Base-by-base conservation (phyloP, 495 filamentous ascomycete genomes). In the Aspergillus olivimuriae region DNA sequence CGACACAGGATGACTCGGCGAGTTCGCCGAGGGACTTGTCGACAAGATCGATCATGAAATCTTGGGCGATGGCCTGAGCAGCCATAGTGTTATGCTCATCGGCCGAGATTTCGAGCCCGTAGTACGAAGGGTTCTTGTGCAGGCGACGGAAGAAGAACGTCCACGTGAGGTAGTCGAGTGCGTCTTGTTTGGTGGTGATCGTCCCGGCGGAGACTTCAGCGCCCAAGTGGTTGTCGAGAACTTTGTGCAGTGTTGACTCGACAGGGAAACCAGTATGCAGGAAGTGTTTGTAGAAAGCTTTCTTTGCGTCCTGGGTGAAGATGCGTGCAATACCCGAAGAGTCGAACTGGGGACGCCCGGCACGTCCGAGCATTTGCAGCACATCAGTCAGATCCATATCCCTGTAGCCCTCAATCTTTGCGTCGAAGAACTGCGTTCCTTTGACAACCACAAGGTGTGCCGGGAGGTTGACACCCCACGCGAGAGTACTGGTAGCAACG, bases 221-320 rank as follows among this genome's bases (percentile, higher is more conserved):
- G 43, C 87, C 88, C 58, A 99, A 73, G 72, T 99, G 92, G 70
- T 99, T 95, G 63, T 96, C 92, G 3, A 97, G 72, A 1, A 95
- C 92, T 17, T 92, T 95, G 68, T 99, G 92, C 15, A 99, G 71
- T 3, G 89, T 89, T 6, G 89, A 95, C 61, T 99, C 92, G 18
- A 99, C 92, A 0, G 92, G 92, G 65, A 99, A 99, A 3, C 92
- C 92, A 9, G 94, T 97, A 57, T 99, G 92, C 34, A 99, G 61
- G 60, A 99, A 99, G 67, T 99, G 90, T 71, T 97, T 99, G 68
- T 99, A 99, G 66, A 97, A 99, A n/a, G 88, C 87, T 63, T 99
- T 99, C 72, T 97, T 99, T 9, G 89, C 69, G 46, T 97, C 91
- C 55, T 99, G 89, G 0, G 94, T 97, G 63, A 97, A 94, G 51